These are phyloP conservation scores for Pilaira anomala DNA, from an alignment of 192 early-diverging fungal species.

Conservation along the genomic window DNA sequence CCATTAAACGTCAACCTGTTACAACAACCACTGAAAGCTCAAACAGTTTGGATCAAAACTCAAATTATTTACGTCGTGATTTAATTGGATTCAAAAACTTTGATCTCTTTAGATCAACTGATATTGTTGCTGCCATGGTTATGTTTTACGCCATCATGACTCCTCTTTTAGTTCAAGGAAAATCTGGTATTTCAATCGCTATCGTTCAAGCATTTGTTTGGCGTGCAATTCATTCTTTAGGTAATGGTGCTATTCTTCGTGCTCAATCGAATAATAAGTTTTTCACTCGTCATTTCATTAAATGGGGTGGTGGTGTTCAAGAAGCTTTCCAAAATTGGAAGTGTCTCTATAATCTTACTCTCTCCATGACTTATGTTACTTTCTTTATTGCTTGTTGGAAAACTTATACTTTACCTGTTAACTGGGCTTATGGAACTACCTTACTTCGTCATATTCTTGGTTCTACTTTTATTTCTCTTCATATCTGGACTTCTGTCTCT, in stretches of 20 bases:
- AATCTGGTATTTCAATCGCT: slow-evolving; percentile 42
- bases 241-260: slow-evolving; percentile 73
- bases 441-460: slow-evolving; percentile 85
- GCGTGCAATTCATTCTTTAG: slow-evolving; percentile 82
- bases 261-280: slow-evolving; percentile 78
- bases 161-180: slow-evolving; percentile 51
- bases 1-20: slow-evolving; percentile 25
- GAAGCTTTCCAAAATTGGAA: slow-evolving; percentile 97
- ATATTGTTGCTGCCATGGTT: slow-evolving; percentile 76
- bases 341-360: slow-evolving; percentile 87
- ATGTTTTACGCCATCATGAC: slow-evolving; percentile 70
- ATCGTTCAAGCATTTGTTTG: slow-evolving; percentile 79
- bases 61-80: slow-evolving; percentile 77
- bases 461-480: slow-evolving; percentile 75
- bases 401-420: slow-evolving; percentile 72
- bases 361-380: slow-evolving; percentile 88
- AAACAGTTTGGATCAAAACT: slow-evolving; percentile 50
- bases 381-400: slow-evolving; percentile 80
- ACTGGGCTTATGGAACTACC: slow-evolving; percentile 64
- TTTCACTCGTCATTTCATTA: slow-evolving; percentile 91
- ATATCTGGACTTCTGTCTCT: slow-evolving; percentile 88
- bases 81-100: slow-evolving; percentile 90
- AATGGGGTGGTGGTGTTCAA: slow-evolving; percentile 79
- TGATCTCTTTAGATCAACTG: slow-evolving; percentile 82
- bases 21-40: not conserved